Evolutionary conservation across 805 yeast genomes (phyloP), one percentile per base, ranked within the genome.

Genomic region (Yamadazyma insecticola): DNA sequence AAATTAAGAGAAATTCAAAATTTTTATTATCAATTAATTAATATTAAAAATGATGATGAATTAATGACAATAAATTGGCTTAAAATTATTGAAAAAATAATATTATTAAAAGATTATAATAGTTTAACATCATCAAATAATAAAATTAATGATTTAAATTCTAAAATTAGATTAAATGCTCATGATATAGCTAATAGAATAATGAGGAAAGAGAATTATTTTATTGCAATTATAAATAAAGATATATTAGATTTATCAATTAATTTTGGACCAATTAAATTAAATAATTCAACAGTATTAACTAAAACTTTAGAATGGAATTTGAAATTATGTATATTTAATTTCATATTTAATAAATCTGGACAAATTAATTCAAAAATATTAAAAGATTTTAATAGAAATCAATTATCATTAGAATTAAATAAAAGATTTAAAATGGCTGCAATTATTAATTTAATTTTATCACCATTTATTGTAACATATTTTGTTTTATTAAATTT

Each of bases 231-330:
- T 43, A 78, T 85, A 47, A 89, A 87, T 56, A 84, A 79, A 44
- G 76, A 83, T 36, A 62, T 90, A 1, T 57, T 90, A 25, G 82
- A 83, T 47, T 60, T 85, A 15, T 68, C 82, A 0, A 51, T 87
- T 34, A 16, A 44, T 28, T 14, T 44, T 5, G 44, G 46, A 3
- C 37, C 35, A 4, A 9, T 38, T 2, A 33, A 33, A 4, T 44
- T 30, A 35, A 36, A 55, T 22, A 48, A 40, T 33, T 47, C 56
- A 16, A 47, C 58, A 13, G 67, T 73, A 26, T 60, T 92, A 18
- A 90, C 98, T 0, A 80, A 82, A 43, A 87, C 96, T 2, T 59
- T 92, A 42, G 98, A 92, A 48, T 92, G 97, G 97, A 90, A 90
- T 53, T 65, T 92, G 35, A 85, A 85, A 45, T 63, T 92, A 14